A percentile compares a stretch with the other conserved stretches of the same genome.
Evolutionary conservation across 345 rosid species (phyloP).

Genomic region (Excoecaria cochinchinensis): DNA sequence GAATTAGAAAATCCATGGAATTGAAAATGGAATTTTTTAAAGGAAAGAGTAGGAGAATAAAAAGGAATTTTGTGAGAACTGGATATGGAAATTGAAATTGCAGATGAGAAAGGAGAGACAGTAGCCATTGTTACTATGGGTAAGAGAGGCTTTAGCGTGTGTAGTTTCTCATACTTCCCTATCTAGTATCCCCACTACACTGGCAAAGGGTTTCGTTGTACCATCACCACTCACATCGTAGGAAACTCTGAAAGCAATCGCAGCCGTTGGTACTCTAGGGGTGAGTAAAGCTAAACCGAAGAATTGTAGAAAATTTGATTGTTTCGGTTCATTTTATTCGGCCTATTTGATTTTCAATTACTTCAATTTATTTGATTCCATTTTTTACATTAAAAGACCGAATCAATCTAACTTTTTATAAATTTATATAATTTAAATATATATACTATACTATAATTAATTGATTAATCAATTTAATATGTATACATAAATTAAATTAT

Average conservation of each 20-base stretch:
- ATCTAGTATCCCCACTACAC: background rate
- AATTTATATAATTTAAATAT: too few species aligned
- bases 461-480: too few species aligned
- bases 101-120: constrained; percentile 19
- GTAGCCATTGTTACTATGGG: constrained; percentile 18
- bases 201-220: background rate
- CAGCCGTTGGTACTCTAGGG: background rate
- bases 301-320: too few species aligned
- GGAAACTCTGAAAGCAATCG: background rate
- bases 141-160: background rate
- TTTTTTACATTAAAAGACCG: too few species aligned
- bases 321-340: too few species aligned
- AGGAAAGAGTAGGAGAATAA: background rate
- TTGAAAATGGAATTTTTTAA: constrained; percentile 6
- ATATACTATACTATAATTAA: too few species aligned
- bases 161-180: background rate
- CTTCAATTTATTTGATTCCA: too few species aligned
- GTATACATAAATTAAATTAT: too few species aligned
- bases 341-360: too few species aligned
- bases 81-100: constrained; percentile 12
- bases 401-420: too few species aligned
- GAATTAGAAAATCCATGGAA: constrained; percentile 13
- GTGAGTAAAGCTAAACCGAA: too few species aligned
- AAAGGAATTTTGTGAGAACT: constrained; percentile 12
- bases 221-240: background rate